Base-by-base conservation (phyloP, 176 grass and related monocot species). In the Avena eriantha region DNA sequence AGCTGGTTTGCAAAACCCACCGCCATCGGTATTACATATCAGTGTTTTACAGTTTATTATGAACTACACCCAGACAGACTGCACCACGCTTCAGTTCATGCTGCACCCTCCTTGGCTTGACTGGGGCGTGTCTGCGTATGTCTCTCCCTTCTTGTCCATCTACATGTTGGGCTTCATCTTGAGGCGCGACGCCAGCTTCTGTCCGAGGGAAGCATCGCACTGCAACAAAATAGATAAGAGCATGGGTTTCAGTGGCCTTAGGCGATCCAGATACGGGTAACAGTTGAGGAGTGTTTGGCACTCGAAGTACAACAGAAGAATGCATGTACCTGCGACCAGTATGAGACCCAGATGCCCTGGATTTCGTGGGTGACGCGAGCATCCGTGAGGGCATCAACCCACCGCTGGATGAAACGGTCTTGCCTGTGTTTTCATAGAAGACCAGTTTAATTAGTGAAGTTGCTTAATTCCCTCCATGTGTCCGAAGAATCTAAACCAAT, bases 391-490 rank as follows among this genome's bases (percentile, higher is more conserved):
- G 90, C 88, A 5, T 89, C 90, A 57, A 94, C 90, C 95, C 85
- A 92, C 64, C 95, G 79, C 26, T 91, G 92, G 34, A 97, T 61
- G 83, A 94, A 97, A 63, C 92, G 88, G 3, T 97, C 92, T 93
- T 94, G 92, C 88, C 95, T 97, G 66, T 29, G 56, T 88, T 55
- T 75, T 45, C 21, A n/a, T 79, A 70, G 1, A 65, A 69, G 33
- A 21, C 7, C 33, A 72, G n/a, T 51, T 39, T 49, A 70, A 18
- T 91, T 84, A 86, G 76, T n/a, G 0, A 65, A 3, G 19, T 7
- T 79, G 36, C 43, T 76, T 69, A 5, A 55, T 55, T 33, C 46
- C 65, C 11, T 61, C 4, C 17, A 18, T 34, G 4, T 11, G 57
- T 36, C 7, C 43, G 78, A 66, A 63, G 7, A 47, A 17, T 46